Base-by-base conservation (phyloP, 305 asterid species). In the Fraxinus dipetala region DNA sequence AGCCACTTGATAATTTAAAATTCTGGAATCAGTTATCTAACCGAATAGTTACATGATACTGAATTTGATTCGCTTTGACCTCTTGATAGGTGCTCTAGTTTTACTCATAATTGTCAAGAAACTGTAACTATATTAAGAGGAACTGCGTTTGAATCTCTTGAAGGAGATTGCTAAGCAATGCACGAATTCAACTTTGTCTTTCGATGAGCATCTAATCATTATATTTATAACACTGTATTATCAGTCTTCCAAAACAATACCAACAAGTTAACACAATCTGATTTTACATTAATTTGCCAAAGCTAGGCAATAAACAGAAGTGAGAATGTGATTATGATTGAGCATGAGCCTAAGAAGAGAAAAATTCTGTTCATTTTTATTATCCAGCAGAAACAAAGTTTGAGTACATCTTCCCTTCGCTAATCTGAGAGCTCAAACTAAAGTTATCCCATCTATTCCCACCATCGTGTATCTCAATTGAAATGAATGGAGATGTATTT, bases 1-100 rank as follows among this genome's bases (percentile, higher is more conserved):
- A 76, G 59, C 40, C 76, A 67, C 75, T 38, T 69, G 31, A n/a
- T 74, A 54, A 69, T 73, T 69, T 54, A 70, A 73, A 24, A 75
- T 83, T 76, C 48, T 67, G 75, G 22, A 67, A 67, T 67, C 75
- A 13, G 18, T 5, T 30, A 30, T 20, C 70, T 8, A 61, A 31
- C 70, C 22, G 31, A 20, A 61, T 61, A 22, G 26, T 22, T 61
- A 22, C 72, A 22, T 1, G 31, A 61, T 20, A 61, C 72, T 61
- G 32, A 61, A 61, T 61, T 61, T 61, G 72, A 61, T 22, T 61
- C 26, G 0, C 72, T 61, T 20, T 9, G 16, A 22, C 72, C 16
- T 61, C 72, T 61, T 7, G 72, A 24, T 20, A 7, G 30, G 70
- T 61, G 70, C 72, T 61, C 5, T 7, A 61, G 24, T 61, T 59